These are phyloP conservation scores for Alternaria triticimaculans DNA, from an alignment of 2,329 filamentous ascomycete species.

Conservation along the genomic window DNA sequence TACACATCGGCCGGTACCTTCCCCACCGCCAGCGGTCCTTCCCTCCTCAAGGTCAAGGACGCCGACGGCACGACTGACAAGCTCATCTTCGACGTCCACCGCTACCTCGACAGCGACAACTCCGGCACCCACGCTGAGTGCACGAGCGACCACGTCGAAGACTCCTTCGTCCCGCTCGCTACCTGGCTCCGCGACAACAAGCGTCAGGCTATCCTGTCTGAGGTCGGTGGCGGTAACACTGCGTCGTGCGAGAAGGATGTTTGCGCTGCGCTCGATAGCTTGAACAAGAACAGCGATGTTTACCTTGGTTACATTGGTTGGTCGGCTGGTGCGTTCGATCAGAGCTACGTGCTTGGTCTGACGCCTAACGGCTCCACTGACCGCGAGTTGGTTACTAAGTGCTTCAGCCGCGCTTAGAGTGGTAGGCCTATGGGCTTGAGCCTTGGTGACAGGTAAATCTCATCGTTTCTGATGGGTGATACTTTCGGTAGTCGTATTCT, in stretches of 20 bases:
- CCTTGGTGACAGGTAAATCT: neutral
- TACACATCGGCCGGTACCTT: constrained; percentile 54
- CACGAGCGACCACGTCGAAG: constrained; percentile 38
- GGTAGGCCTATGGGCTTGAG: accelerated
- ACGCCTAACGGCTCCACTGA: constrained; percentile 18
- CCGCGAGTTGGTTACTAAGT: neutral
- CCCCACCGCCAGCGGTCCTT: constrained; percentile 47
- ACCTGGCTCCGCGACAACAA: constrained; percentile 48
- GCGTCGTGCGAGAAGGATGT: constrained; percentile 41
- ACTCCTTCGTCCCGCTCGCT: constrained; percentile 45
- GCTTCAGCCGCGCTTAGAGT: neutral
- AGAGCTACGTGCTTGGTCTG: constrained; percentile 33
- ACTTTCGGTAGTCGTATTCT: neutral
- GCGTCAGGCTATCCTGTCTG: constrained; percentile 49
- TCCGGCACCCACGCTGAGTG: constrained; percentile 44
- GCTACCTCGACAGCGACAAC: constrained; percentile 52
- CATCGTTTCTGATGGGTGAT: neutral
- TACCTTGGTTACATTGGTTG: constrained; percentile 40
- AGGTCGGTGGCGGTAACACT: constrained; percentile 52
- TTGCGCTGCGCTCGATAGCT: constrained; percentile 42
- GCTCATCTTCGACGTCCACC: constrained; percentile 57
- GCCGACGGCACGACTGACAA: constrained; percentile 64
- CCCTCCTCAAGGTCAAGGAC: constrained; percentile 63
- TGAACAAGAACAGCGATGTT: constrained; percentile 41
- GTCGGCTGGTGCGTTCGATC: constrained; percentile 39